phyloP scores from a whole-genome alignment of 2,329 filamentous ascomycete genomes.

The Cercospora berteroae region DNA sequence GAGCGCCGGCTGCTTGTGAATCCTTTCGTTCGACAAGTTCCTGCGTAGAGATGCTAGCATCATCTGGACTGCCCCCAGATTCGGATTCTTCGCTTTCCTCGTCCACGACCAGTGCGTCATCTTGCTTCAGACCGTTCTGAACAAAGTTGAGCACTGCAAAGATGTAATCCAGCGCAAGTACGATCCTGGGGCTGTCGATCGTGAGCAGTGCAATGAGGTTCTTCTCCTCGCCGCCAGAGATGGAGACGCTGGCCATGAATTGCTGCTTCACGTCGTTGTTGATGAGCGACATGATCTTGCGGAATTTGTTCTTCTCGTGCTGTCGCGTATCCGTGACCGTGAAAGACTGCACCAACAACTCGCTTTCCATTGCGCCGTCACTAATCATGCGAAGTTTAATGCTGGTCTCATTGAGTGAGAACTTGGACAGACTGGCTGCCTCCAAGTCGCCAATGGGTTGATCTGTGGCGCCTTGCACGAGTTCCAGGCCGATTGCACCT shows the following conservation, averaged over 20 bases:
- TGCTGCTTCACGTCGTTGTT: constrained; percentile 92
- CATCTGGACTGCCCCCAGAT: constrained; percentile 51
- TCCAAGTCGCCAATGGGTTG: constrained; percentile 76
- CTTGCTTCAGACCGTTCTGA: constrained; percentile 62
- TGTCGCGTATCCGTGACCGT: constrained; percentile 91
- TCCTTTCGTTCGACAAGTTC: constrained; percentile 30
- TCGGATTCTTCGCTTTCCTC: constrained; percentile 53
- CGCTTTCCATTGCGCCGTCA: constrained; percentile 86
- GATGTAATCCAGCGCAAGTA: constrained; percentile 92
- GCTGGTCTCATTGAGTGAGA: constrained; percentile 88
- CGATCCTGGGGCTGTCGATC: constrained; percentile 89
- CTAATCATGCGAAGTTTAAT: constrained; percentile 91
- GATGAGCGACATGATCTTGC: constrained; percentile 95
- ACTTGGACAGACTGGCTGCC: constrained; percentile 81
- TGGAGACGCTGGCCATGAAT: constrained; percentile 95
- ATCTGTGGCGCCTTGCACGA: constrained; percentile 73
- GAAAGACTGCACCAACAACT: constrained; percentile 89
- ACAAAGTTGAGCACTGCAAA: constrained; percentile 84
- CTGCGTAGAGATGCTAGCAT: constrained; percentile 37
- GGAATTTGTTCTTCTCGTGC: constrained; percentile 88
- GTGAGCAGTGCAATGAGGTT: constrained; percentile 88
- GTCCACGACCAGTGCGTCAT: constrained; percentile 60
- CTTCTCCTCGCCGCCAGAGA: constrained; percentile 78
- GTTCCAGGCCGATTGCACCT: constrained; percentile 80
- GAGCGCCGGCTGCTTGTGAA: constrained; percentile 30